Conservation (phyloP, 305 asterid species). For the Monarda citriodora region DNA sequence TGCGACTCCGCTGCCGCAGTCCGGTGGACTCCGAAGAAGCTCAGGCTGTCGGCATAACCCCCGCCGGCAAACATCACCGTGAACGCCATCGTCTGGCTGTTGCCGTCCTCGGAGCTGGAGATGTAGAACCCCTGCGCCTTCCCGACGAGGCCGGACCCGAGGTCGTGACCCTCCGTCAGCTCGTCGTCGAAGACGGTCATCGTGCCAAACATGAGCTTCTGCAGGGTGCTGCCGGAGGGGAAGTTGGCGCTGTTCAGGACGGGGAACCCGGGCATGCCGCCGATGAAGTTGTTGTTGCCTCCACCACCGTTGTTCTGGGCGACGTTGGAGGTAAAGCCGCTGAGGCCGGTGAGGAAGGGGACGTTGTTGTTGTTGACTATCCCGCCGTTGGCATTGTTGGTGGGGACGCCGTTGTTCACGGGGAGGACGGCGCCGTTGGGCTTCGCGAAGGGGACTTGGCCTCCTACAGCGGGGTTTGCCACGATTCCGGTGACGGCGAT, state of each 20-base stretch:
- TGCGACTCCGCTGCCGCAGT: constrained; percentile 77
- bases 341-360: constrained; percentile 83
- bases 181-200: constrained; percentile 69
- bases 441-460: constrained; percentile 84
- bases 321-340: constrained; percentile 57
- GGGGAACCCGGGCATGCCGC: constrained; percentile 69
- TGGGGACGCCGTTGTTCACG: constrained; percentile 57
- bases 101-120: constrained; percentile 76
- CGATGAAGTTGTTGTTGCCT: constrained; percentile 44
- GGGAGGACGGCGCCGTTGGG: constrained; percentile 83
- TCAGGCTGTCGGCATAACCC: constrained; percentile 61
- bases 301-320: constrained; percentile 39
- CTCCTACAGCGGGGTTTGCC: constrained; percentile 66
- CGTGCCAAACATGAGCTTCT: constrained; percentile 89
- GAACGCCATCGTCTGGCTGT: constrained; percentile 83
- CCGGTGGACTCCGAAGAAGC: constrained; percentile 72
- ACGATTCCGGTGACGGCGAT: constrained; percentile 78
- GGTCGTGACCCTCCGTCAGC: constrained; percentile 74
- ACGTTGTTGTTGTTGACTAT: constrained; percentile 68
- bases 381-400: constrained; percentile 69
- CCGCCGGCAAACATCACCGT: constrained; percentile 75
- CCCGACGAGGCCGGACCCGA: constrained; percentile 73
- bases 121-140: constrained; percentile 90
- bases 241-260: constrained; percentile 62
- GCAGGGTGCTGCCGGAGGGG: constrained; percentile 64